phyloP scores from a whole-genome alignment of 352 stramenopile species.

The Thalassiosira ordinaria region DNA sequence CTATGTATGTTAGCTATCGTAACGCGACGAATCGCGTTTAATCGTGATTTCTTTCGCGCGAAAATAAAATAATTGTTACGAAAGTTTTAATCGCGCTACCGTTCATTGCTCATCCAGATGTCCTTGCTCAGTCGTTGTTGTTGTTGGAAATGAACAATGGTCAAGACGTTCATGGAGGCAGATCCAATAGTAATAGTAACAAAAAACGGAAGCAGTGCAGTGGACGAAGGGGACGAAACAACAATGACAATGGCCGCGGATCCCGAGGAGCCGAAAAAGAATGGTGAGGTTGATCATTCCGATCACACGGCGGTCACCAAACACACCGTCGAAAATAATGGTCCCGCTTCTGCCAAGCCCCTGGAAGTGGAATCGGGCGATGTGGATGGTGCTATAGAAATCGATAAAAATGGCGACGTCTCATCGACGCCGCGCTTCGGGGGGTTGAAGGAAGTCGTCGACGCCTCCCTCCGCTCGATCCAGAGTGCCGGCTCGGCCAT shows the following conservation, averaged over 20 bases:
- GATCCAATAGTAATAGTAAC: neutral
- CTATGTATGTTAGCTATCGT: too few species aligned
- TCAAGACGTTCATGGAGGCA: conserved; percentile 33
- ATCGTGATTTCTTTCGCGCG: too few species aligned
- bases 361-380: conserved; percentile 30
- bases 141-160: too few species aligned
- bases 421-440: conserved; percentile 42
- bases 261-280: neutral
- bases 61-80: too few species aligned
- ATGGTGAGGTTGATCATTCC: too few species aligned
- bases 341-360: too few species aligned
- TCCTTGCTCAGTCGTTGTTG: too few species aligned
- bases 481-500: conserved; percentile 44
- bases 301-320: too few species aligned
- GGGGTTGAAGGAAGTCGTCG: conserved; percentile 53
- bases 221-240: neutral
- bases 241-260: neutral
- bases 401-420: neutral
- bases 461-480: conserved; percentile 47
- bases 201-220: neutral
- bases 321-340: neutral
- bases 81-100: too few species aligned
- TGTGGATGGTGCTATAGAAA: too few species aligned
- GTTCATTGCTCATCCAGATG: too few species aligned
- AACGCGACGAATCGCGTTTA: too few species aligned